Percentiles rank a stretch among this genome's conserved stretches.
phyloP scores from a whole-genome alignment of 192 early-diverging fungal genomes.

The Backusella luteola region DNA sequence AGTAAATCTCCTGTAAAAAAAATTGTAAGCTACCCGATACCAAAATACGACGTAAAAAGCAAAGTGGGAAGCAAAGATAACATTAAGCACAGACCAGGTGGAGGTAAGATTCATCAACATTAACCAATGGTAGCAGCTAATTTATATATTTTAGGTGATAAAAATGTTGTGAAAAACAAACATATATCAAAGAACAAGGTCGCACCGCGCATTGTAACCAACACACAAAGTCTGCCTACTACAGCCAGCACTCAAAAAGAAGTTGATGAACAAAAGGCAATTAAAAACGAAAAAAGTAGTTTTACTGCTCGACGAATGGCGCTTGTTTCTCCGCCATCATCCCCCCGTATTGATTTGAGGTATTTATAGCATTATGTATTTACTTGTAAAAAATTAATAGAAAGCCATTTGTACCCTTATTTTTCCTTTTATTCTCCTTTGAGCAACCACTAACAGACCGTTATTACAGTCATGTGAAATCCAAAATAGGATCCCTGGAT shows the following conservation, averaged over 20 bases:
- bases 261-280: not conserved
- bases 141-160: not conserved
- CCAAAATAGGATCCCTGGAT: slow-evolving; percentile 13
- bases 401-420: not conserved
- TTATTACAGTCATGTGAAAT: slow-evolving; percentile 11
- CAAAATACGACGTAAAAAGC: slow-evolving; percentile 17
- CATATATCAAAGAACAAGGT: not conserved
- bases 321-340: not conserved
- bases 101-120: slow-evolving; percentile 57
- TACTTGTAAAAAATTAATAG: not conserved
- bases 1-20: slow-evolving; percentile 6
- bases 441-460: slow-evolving; percentile 3
- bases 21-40: not conserved
- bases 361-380: not conserved
- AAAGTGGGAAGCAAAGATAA: slow-evolving; percentile 21
- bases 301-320: not conserved
- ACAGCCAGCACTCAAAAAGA: not conserved
- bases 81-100: slow-evolving; percentile 22
- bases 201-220: not conserved
- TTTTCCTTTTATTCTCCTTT: not conserved
- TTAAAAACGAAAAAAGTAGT: not conserved
- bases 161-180: not conserved
- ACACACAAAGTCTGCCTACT: not conserved
- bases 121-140: slow-evolving; percentile 57
- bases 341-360: not conserved